Conservation (phyloP, 495 filamentous ascomycete genomes). For the Collariella sp. region DNA sequence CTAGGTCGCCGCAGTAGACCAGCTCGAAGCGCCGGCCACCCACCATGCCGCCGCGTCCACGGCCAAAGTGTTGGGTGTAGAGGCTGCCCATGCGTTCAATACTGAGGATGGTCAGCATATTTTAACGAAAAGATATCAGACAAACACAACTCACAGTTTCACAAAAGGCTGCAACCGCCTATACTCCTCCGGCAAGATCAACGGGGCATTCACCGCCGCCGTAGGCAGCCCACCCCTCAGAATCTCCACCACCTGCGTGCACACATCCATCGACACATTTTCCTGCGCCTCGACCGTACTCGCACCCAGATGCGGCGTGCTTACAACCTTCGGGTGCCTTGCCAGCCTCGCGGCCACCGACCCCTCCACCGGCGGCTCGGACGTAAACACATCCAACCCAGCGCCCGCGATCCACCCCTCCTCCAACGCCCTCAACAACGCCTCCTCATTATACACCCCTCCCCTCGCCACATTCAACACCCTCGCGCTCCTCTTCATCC, state of each 20-base stretch:
- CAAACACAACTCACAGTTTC: conserved; percentile 28
- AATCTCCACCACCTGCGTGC: conserved; percentile 61
- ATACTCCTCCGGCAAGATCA: conserved; percentile 67
- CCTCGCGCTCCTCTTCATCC: conserved; percentile 57
- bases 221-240: conserved; percentile 57
- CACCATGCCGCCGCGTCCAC: conserved; percentile 21
- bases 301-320: conserved; percentile 64
- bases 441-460: conserved; percentile 66
- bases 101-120: conserved; percentile 2
- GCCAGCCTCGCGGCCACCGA: conserved; percentile 48
- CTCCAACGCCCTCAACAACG: conserved; percentile 57
- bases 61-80: conserved; percentile 60
- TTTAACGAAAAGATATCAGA: neutral
- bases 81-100: conserved; percentile 61
- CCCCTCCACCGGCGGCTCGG: conserved; percentile 47
- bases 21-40: conserved; percentile 57
- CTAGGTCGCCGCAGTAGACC: conserved; percentile 58
- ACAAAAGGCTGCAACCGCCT: conserved; percentile 62
- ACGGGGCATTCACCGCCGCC: conserved; percentile 61
- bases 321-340: conserved; percentile 54
- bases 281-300: conserved; percentile 71
- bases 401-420: conserved; percentile 61
- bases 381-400: conserved; percentile 66
- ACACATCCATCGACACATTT: conserved; percentile 66
- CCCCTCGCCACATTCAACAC: conserved; percentile 66